Percentiles rank a stretch among this genome's conserved stretches.
Evolutionary conservation across 106 monocot genomes (phyloP).

Genomic region (Dactylorhiza incarnata): DNA sequence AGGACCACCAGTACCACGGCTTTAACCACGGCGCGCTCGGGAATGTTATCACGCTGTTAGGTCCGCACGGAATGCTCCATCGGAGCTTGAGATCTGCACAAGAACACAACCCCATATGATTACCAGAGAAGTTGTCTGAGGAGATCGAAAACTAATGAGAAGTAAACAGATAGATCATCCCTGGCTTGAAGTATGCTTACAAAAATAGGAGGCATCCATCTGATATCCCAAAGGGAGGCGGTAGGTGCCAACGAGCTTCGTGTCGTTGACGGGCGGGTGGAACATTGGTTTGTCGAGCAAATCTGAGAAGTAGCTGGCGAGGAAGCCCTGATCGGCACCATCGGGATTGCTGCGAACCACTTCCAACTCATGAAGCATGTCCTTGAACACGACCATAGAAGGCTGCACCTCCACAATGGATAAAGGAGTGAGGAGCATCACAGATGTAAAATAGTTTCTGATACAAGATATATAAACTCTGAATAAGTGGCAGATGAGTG

Average conservation of each 20-base stretch:
- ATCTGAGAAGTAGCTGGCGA: constrained; percentile 59
- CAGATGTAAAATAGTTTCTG: neutral
- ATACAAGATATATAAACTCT: neutral
- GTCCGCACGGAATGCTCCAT: constrained; percentile 85
- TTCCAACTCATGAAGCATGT: constrained; percentile 78
- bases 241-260: constrained; percentile 52
- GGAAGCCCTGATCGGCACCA: constrained; percentile 77
- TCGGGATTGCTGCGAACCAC: constrained; percentile 52
- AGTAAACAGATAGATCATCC: too few species aligned
- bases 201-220: constrained; percentile 83
- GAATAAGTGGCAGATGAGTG: neutral
- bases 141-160: too few species aligned
- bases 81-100: constrained; percentile 64
- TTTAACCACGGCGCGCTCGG: constrained; percentile 73
- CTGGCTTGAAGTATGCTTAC: constrained; percentile 21
- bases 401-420: constrained; percentile 30
- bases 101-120: neutral
- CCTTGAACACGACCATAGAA: constrained; percentile 48
- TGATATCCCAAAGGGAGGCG: constrained; percentile 71
- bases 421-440: neutral
- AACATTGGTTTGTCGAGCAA: constrained; percentile 64
- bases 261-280: constrained; percentile 52
- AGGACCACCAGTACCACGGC: constrained; percentile 90
- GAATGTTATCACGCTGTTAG: constrained; percentile 78
- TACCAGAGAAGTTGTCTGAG: neutral